Base-by-base conservation (phyloP, 108 stramenopile species). In the Epithemia pelagica region DNA sequence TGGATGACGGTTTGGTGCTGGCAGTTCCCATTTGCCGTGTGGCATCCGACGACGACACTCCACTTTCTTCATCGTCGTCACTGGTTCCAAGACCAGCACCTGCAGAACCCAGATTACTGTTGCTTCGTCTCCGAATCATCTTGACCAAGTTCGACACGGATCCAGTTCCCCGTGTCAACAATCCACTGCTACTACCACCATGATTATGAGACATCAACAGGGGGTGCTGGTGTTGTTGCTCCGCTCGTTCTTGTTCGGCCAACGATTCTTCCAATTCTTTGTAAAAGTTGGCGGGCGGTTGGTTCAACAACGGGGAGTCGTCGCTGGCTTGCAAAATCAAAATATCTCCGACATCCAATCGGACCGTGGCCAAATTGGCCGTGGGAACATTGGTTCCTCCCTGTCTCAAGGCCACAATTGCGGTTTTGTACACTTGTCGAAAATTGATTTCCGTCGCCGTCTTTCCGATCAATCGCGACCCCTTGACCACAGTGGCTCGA, bases 251-350 rank as follows among this genome's bases (percentile, higher is more conserved):
- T n/a, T n/a, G 5, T 10, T 15, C 37, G 10, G 37, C 37, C 37
- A 46, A 46, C 10, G 37, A 5, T 46, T 46, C 37, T 46, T 46
- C 37, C 37, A 46, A 46, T 46, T 58, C 60, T 53, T 73, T 72
- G 59, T 86, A 89, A 58, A 89, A 89, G 53, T 83, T 82, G 10
- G 60, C 27, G 10, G 87, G 83, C 0, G 90, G 87, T 32, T 29
- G 58, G 30, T 71, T 60, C 32, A 93, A 59, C 37, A 93, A 74
- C 2, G 84, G 89, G 2, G 85, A 90, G 64, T 83, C 88, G 15
- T 88, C 85, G 30, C 64, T 66, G 18, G 72, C 87, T 76, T 90
- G 86, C 24, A 90, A 65, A 1, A 90, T 78, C 37, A 94, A 66
- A 18, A 88, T 46, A 64, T 94, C 89, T 2, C 82, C 77, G 8